phyloP scores from a whole-genome alignment of 495 filamentous ascomycete genomes.

The Tuber brumale region DNA sequence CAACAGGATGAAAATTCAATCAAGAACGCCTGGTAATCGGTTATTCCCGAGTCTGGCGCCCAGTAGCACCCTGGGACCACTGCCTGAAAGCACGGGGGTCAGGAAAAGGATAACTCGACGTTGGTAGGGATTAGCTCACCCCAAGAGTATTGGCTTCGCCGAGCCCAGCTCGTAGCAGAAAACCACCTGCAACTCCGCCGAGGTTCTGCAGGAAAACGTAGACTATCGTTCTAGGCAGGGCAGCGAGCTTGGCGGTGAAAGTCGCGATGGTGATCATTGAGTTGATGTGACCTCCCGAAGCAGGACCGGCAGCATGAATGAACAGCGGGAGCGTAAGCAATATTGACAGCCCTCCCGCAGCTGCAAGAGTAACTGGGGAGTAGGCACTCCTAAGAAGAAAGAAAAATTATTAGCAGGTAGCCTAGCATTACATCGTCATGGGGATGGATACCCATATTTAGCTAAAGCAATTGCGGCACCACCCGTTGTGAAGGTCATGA shows the following conservation, averaged over 20 bases:
- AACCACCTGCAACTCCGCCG: slow-evolving; percentile 4
- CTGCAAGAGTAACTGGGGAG: slow-evolving; percentile 7
- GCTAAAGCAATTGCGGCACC: slow-evolving; percentile 7
- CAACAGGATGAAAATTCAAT: slow-evolving; percentile 46
- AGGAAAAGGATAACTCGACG: neutral
- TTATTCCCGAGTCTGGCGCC: slow-evolving; percentile 18
- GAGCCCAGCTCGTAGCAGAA: slow-evolving; percentile 5
- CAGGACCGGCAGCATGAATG: slow-evolving; percentile 17
- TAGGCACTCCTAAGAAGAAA: slow-evolving; percentile 2
- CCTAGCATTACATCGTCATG: neutral
- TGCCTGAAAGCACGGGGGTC: slow-evolving; percentile 2
- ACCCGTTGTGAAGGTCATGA: slow-evolving; percentile 13
- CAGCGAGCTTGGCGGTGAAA: slow-evolving; percentile 8
- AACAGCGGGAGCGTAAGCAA: slow-evolving; percentile 11
- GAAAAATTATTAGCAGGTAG: neutral
- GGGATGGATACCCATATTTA: slow-evolving; percentile 10
- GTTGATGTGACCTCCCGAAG: slow-evolving; percentile 23
- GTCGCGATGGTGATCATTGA: slow-evolving; percentile 18
- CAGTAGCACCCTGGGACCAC: slow-evolving; percentile 19
- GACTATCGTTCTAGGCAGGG: slow-evolving; percentile 7
- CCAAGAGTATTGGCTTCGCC: neutral
- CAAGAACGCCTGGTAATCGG: slow-evolving; percentile 41
- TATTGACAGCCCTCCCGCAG: neutral
- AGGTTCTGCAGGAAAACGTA: slow-evolving; percentile 12
- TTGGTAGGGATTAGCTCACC: neutral